Base-by-base conservation (phyloP, 495 filamentous ascomycete genomes). In the Aspergillus homomorphus region DNA sequence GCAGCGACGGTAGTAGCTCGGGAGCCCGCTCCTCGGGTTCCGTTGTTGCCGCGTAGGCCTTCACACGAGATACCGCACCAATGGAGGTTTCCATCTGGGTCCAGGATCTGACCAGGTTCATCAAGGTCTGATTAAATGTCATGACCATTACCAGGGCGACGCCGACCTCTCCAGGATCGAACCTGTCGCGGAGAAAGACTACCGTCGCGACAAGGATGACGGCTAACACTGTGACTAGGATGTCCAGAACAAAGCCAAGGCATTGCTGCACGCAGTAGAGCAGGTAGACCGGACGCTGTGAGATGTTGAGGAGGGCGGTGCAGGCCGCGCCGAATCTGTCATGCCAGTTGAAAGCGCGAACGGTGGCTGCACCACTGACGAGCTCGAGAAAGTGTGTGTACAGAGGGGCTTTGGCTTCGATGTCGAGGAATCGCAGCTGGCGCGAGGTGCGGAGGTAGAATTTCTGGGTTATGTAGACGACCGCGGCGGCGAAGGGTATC, bases 211-310 rank as follows among this genome's bases (percentile, higher is more conserved):
- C 59, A 5, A 89, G 80, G 5, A 85, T 62, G 3, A 76, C 69
- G 0, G 86, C 79, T 24, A 90, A 81, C 28, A 81, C 74, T 4
- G 84, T 78, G 57, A 80, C 75, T 1, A 90, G 73, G 2, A 87
- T 58, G 14, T 83, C 68, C 77, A 90, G 81, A 16, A 87, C 79
- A 67, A 87, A 79, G 18, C 76, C 79, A 64, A 92, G 77, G 88
- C 89, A 92, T 28, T 87, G 77, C 83, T 89, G 73, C 78, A 88
- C 45, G 80, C 74, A 83, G 79, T 86, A 56, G 76, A 73, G 71
- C 83, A 81, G 74, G 58, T 86, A 84, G 81, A 26, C 78, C 74
- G 51, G 84, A 66, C 30, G 77, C 69, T 62, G 79, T 59, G 72
- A 84, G 78, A 51, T 73, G 64, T 91, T 87, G 2, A 91, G 74